Conservation (phyloP, 179 eudicot genomes). For the Sideroxylon spinosum region DNA sequence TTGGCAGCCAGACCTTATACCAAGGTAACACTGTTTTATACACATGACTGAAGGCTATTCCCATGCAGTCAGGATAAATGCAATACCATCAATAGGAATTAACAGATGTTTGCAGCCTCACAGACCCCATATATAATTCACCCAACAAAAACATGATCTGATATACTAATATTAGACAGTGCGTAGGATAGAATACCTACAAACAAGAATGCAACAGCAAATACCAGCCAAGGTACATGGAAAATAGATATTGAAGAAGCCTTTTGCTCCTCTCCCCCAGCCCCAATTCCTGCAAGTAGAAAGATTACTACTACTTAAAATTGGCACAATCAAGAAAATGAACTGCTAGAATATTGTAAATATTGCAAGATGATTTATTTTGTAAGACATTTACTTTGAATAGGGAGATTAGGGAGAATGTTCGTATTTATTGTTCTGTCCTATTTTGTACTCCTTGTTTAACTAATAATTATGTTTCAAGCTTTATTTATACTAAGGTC, state of each 20-base stretch:
- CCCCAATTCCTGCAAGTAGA: slow-evolving; percentile 75
- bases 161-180: slow-evolving; percentile 28
- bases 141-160: slow-evolving; percentile 4
- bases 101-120: neutral
- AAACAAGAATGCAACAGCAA: slow-evolving; percentile 83
- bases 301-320: neutral
- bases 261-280: slow-evolving; percentile 96
- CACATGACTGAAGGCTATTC: neutral
- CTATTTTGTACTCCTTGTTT: no score
- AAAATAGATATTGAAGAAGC: slow-evolving; percentile 64
- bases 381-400: no score
- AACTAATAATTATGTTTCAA: neutral
- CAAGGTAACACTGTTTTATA: neutral
- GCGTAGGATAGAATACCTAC: slow-evolving; percentile 94
- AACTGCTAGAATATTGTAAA: no score
- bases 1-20: slow-evolving; percentile 5
- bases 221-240: slow-evolving; percentile 82
- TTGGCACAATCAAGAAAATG: neutral
- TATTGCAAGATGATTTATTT: no score
- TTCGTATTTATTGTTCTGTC: no score
- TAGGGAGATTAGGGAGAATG: no score
- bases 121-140: neutral
- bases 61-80: neutral
- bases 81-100: neutral
- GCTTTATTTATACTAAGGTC: neutral